Evolutionary conservation across 768 basidiomycete species (phyloP), one percentile per base, ranked within the genome.

Genomic region (Boletus coccyginus): DNA sequence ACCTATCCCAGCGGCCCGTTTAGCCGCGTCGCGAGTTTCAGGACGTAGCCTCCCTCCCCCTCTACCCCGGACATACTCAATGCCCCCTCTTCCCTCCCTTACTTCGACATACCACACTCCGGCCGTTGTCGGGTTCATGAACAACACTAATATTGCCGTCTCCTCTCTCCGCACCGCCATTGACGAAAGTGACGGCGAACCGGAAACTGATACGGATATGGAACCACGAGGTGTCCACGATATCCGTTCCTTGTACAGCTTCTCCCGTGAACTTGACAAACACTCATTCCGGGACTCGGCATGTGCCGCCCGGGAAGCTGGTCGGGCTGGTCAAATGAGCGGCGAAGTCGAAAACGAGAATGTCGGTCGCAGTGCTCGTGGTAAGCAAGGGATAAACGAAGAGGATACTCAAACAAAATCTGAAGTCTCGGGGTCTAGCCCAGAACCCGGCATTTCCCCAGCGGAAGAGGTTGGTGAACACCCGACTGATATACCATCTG

Each of bases 111-210:
- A 71, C 50, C 70, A 67, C 52, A 49, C 57, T 31, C 68, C 70
- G 17, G 54, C 61, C 24, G 38, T 31, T 3, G 60, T 48, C 17
- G 71, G 72, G 43, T 73, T 71, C 51, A 70, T 71, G 70, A 62
- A 61, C 56, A 71, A 73, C 55, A 71, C 70, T 11, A 73, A 73
- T 46, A 71, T 71, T 14, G 70, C 70, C n/a, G 72, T 71, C 16
- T 71, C 70, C 4, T 71, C 70, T 43, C 66, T 71, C 31, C 70
- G 70, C 14, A 71, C 70, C 1, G 68, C 72, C 19, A 73, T 71
- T 12, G 72, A 73, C 40, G 70, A 71, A 60, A 71, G 71, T 36
- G 70, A 71, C 46, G 70, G 64, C 14, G 70, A 71, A 55, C 66
- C 57, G 10, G 72, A 73, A 39, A 69, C 70, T 6, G 70, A 72